Conservation (phyloP, 805 yeast genomes). For the Saturnispora diversa region DNA sequence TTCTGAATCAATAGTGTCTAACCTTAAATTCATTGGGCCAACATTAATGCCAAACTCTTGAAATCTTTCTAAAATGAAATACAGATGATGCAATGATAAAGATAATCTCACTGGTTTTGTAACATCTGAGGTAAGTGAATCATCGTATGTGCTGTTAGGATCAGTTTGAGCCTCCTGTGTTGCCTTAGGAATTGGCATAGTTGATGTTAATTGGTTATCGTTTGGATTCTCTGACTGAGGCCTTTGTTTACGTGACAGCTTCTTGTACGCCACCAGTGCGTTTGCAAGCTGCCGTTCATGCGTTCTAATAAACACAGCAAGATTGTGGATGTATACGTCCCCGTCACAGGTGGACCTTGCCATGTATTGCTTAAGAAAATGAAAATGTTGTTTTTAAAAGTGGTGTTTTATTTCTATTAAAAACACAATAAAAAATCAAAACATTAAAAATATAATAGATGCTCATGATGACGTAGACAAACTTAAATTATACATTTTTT, state of each 20-base stretch:
- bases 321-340: conserved; percentile 46
- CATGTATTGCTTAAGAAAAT: conserved; percentile 8
- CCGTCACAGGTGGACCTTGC: conserved; percentile 39
- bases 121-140: conserved; percentile 10
- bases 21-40: conserved; percentile 54
- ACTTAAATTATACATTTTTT: neutral
- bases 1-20: conserved; percentile 49
- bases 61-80: conserved; percentile 51
- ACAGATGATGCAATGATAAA: conserved; percentile 56
- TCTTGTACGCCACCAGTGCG: conserved; percentile 48
- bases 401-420: neutral
- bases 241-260: conserved; percentile 22
- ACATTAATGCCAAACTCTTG: conserved; percentile 40
- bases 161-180: conserved; percentile 8
- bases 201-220: neutral
- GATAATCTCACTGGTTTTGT: conserved; percentile 48
- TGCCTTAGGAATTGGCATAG: neutral
- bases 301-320: conserved; percentile 44
- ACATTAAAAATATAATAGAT: neutral
- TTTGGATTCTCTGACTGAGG: neutral
- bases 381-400: conserved; percentile 3
- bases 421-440: neutral
- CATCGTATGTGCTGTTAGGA: conserved; percentile 13
- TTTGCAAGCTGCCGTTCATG: conserved; percentile 55
- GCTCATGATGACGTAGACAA: conserved; percentile 7